Percentiles rank a stretch among this genome's conserved stretches.
These are phyloP conservation scores for Yarrowia osloensis DNA, from an alignment of 805 yeast genomes.

Conservation along the genomic window DNA sequence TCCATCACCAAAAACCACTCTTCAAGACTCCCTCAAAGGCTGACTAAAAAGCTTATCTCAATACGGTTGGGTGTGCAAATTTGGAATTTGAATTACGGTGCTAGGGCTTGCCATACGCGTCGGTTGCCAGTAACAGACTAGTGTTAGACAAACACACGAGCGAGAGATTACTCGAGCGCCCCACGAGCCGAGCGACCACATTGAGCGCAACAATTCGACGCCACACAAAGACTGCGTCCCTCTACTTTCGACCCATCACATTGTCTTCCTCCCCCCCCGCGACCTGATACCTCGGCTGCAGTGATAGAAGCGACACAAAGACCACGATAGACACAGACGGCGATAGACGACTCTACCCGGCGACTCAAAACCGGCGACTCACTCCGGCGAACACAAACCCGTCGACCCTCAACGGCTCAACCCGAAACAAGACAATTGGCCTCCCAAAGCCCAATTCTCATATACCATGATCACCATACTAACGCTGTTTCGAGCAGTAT, in stretches of 20 bases:
- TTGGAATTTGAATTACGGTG: constrained; percentile 5
- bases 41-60: constrained; percentile 16
- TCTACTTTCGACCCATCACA: background rate
- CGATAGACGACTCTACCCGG: background rate
- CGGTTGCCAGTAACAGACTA: background rate
- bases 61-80: constrained; percentile 26
- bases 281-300: background rate
- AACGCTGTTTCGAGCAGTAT: constrained; percentile 19
- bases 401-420: too few species aligned
- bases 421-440: background rate
- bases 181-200: too few species aligned
- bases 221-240: too few species aligned
- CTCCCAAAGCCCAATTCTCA: background rate
- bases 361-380: too few species aligned
- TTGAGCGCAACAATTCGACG: too few species aligned
- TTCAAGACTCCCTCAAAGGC: background rate
- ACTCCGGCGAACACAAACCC: too few species aligned
- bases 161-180: background rate
- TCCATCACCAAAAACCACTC: too few species aligned
- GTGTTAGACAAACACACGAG: background rate
- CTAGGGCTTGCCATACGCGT: constrained; percentile 18
- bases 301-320: background rate
- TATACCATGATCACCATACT: constrained; percentile 3
- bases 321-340: background rate
- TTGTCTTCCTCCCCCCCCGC: too few species aligned